Evolutionary conservation across 768 basidiomycete genomes (phyloP).

Genomic region (Pulveroboletus sp.): DNA sequence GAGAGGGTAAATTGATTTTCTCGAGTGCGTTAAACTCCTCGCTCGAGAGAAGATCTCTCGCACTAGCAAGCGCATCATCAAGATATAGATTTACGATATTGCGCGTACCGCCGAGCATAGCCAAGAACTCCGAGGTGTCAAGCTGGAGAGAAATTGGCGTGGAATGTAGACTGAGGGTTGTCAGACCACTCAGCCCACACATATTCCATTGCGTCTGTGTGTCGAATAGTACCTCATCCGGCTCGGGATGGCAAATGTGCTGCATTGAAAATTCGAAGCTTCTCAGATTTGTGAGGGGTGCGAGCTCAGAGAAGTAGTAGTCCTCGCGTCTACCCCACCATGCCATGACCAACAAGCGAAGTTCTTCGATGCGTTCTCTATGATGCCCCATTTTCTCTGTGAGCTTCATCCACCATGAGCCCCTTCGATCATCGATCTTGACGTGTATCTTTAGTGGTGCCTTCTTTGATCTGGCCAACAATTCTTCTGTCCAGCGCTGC

Average conservation of each 20-base stretch:
- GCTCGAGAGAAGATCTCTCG: background rate
- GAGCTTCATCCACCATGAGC: background rate
- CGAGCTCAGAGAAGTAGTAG: background rate
- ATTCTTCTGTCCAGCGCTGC: conserved; percentile 36
- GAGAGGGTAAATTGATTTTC: background rate
- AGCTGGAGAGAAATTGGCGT: conserved; percentile 23
- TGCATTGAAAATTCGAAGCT: too few relatives aligned
- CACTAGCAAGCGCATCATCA: conserved; percentile 24
- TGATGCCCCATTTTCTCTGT: background rate
- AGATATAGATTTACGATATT: conserved; percentile 32
- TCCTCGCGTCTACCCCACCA: too few relatives aligned
- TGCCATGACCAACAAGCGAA: background rate
- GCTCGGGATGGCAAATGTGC: too few relatives aligned
- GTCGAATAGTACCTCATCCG: too few relatives aligned
- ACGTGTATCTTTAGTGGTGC: conserved; percentile 18
- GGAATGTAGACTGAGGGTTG: too few relatives aligned
- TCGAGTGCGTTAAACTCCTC: background rate
- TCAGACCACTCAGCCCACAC: too few relatives aligned
- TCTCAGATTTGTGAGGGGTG: too few relatives aligned
- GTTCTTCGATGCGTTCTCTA: background rate
- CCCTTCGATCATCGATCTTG: background rate
- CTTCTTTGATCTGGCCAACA: conserved; percentile 42
- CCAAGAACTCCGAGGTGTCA: conserved; percentile 27
- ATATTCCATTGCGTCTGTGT: too few relatives aligned
- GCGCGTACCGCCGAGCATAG: conserved; percentile 33